Base-by-base conservation (phyloP, 2,329 filamentous ascomycete genomes). In the Pestalotiopsis sp. region DNA sequence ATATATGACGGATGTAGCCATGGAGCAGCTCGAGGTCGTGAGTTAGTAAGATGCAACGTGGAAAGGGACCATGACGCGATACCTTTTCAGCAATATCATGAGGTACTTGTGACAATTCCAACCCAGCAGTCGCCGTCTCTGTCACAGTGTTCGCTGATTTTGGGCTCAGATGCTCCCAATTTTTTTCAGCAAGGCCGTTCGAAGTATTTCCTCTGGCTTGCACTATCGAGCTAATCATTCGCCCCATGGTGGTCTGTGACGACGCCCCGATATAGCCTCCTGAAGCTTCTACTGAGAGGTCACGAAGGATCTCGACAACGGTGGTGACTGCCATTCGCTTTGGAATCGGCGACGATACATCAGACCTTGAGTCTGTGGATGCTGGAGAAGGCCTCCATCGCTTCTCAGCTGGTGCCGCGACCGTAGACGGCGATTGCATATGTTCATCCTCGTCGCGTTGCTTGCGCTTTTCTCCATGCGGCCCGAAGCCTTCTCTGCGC, bases 1-100 rank as follows among this genome's bases (percentile, higher is more conserved):
- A 73, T 23, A 76, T 74, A 59, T 76, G 71, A 60, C 71, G 70
- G 12, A 76, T 66, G 62, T 76, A 77, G 23, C 73, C 72, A 12
- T 70, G 56, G 13, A 75, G 69, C 14, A 77, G 69, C 56, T 71
- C 7, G 14, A 52, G 17, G 3, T 3, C 6, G 57, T 4, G 57
- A 36, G 25, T 59, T 2, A 59, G 57, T 59, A 4, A 4, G 27
- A 59, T 6, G 9, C 12, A 27, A 27, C 57, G 12, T 36, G 14
- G 9, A 59, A 17, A 17, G 20, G 14, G 27, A 6, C 12, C 13
- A 23, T 11, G 23, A 3, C 57, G 4, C 45, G 14, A 52, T 27
- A 59, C 57, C 57, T 59, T 72, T 36, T 76, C 71, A 3, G 72
- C 75, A 27, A 73, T 70, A 5, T 72, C 69, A 31, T 69, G 20